These are phyloP conservation scores for Termitomyces sp. DNA, from an alignment of 768 basidiomycete species.

Conservation along the genomic window DNA sequence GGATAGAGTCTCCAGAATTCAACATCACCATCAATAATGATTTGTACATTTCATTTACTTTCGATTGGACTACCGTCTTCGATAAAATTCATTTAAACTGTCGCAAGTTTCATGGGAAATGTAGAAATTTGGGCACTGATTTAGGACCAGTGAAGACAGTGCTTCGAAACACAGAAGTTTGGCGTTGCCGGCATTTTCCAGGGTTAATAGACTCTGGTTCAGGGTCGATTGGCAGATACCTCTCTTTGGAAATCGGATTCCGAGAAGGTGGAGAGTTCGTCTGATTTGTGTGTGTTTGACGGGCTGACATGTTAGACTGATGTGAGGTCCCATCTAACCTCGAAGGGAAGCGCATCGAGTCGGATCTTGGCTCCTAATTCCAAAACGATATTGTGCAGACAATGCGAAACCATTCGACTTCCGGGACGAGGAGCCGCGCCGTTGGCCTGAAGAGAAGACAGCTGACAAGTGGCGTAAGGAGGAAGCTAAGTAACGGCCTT, in stretches of 20 bases:
- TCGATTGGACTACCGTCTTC: not conserved
- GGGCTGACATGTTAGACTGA: constrained; percentile 6
- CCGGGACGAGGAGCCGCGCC: constrained; percentile 17
- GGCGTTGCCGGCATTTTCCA: constrained; percentile 8
- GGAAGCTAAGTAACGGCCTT: constrained; percentile 36
- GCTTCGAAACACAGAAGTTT: not conserved
- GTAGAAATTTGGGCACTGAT: not conserved
- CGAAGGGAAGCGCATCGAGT: constrained; percentile 6
- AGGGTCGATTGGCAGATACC: constrained; percentile 2
- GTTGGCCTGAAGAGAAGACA: constrained; percentile 24
- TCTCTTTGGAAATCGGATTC: constrained; percentile 7
- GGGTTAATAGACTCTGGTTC: constrained; percentile 8
- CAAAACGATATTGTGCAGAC: constrained; percentile 5
- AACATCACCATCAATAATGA: not conserved
- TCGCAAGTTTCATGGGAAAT: not conserved
- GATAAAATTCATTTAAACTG: not conserved
- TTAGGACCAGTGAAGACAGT: not conserved
- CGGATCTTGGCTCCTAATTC: constrained; percentile 15
- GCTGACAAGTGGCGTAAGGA: constrained; percentile 38
- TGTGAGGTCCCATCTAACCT: constrained; percentile 11
- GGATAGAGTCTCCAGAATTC: not conserved
- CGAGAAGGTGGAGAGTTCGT: constrained; percentile 10
- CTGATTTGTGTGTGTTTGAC: constrained; percentile 13
- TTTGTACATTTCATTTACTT: not conserved
- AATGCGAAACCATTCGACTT: constrained; percentile 1